Evolutionary conservation across 371 early-diverging fungal genomes (phyloP).

Genomic region (Apophysomyces ossiformis): DNA sequence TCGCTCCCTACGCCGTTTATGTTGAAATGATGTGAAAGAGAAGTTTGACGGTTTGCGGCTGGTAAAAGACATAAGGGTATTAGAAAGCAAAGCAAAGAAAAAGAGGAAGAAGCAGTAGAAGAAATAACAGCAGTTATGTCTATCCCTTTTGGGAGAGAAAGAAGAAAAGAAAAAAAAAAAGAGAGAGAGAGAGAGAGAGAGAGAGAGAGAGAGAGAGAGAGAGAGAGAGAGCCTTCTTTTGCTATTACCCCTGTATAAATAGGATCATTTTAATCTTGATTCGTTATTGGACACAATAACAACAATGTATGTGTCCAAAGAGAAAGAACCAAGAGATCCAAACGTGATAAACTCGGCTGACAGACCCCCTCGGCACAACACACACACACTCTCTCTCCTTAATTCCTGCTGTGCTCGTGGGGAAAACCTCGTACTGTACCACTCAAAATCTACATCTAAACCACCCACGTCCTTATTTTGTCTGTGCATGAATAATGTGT

Average conservation of each 20-base stretch:
- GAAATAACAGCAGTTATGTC: too few relatives aligned
- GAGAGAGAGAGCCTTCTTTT: background rate
- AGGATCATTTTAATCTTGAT: background rate
- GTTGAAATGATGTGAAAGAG: background rate
- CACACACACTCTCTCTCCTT: background rate
- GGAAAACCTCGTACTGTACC: constrained; percentile 3
- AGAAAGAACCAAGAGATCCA: constrained; percentile 1
- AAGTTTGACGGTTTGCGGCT: background rate
- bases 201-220: background rate
- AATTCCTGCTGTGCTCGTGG: constrained; percentile 5
- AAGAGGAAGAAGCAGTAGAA: background rate
- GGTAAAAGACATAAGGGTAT: constrained; percentile 3
- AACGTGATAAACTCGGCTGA: constrained; percentile 11
- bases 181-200: too few relatives aligned
- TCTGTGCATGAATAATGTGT: too few relatives aligned
- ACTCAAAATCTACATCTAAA: constrained; percentile 5
- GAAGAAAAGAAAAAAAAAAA: too few relatives aligned
- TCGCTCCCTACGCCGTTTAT: constrained; percentile 16
- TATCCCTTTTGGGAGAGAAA: too few relatives aligned
- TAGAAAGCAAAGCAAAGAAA: background rate
- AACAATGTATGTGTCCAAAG: background rate
- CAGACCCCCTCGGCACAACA: background rate
- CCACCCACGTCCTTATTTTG: background rate
- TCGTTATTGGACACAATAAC: constrained; percentile 3
- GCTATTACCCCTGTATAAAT: background rate